Evolutionary conservation across 192 early-diverging fungal genomes (phyloP).

Genomic region (Radiomyces spectabilis): DNA sequence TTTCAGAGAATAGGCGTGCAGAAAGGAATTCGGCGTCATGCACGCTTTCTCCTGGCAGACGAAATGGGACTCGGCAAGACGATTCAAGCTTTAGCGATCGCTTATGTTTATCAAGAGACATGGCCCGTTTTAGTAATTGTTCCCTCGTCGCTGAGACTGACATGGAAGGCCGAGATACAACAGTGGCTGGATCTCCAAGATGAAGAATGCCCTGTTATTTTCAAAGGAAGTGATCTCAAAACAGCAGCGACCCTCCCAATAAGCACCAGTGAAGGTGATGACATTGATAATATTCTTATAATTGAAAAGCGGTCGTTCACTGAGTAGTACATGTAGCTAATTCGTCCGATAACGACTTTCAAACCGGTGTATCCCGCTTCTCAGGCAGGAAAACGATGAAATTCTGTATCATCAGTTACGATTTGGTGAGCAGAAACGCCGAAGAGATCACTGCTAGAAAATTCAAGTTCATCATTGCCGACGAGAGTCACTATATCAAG

Average conservation of each 20-base stretch:
- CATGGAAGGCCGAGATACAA: conserved; percentile 35
- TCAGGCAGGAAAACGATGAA: too few relatives aligned
- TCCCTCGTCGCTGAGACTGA: conserved; percentile 28
- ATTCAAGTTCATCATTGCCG: conserved; percentile 28
- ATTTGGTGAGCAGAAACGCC: conserved; percentile 17
- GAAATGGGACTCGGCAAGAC: conserved; percentile 85
- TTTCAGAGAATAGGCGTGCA: conserved; percentile 34
- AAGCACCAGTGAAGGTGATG: too few relatives aligned
- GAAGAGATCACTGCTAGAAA: conserved; percentile 4
- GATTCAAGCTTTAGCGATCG: conserved; percentile 49
- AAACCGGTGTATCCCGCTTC: too few relatives aligned
- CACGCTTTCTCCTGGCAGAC: conserved; percentile 68
- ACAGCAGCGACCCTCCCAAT: too few relatives aligned
- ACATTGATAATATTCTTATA: too few relatives aligned
- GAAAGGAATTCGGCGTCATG: conserved; percentile 15
- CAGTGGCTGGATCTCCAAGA: conserved; percentile 37
- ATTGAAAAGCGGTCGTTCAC: too few relatives aligned
- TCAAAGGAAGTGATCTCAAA: conserved; percentile 1
- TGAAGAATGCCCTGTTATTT: conserved; percentile 17
- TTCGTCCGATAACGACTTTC: too few relatives aligned
- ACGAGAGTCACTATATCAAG: conserved; percentile 44
- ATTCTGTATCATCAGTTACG: conserved; percentile 28
- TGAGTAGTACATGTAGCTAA: too few relatives aligned
- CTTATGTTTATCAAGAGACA: conserved; percentile 20
- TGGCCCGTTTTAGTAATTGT: conserved; percentile 45